Evolutionary conservation across 148 eudicot species (phyloP).

Genomic region (Beta vulgaris): DNA sequence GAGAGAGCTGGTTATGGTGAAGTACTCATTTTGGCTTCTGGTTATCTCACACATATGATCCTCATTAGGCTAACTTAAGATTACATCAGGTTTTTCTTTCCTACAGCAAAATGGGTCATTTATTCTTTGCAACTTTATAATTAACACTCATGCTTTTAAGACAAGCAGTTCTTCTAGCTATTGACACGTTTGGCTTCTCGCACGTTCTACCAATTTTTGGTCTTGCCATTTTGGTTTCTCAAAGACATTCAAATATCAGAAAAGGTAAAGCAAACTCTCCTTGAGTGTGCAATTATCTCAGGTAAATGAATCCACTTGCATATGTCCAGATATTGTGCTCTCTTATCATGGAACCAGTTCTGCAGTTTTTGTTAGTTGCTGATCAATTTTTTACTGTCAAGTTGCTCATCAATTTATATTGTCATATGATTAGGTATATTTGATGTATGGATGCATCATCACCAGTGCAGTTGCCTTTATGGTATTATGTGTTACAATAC

Average conservation of each 20-base stretch:
- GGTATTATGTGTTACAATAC: slow-evolving; percentile 74
- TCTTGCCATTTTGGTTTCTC: slow-evolving; percentile 71
- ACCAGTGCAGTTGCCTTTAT: slow-evolving; percentile 56
- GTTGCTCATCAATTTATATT: too few species aligned
- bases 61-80: not conserved
- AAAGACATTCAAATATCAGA: slow-evolving; percentile 17
- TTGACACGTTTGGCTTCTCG: slow-evolving; percentile 93
- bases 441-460: slow-evolving; percentile 74
- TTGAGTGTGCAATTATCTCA: slow-evolving; percentile 57
- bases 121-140: not conserved
- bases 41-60: slow-evolving; percentile 1
- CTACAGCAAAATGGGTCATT: not conserved
- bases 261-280: slow-evolving; percentile 34
- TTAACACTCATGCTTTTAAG: slow-evolving; percentile 58
- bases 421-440: slow-evolving; percentile 50
- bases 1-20: not conserved
- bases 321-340: not conserved
- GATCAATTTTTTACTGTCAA: too few species aligned
- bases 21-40: not conserved
- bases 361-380: not conserved
- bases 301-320: slow-evolving; percentile 35
- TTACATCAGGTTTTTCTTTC: not conserved
- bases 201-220: slow-evolving; percentile 77
- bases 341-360: not conserved
- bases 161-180: slow-evolving; percentile 78